A percentile compares a stretch with the other conserved stretches of the same genome.
phyloP scores from a whole-genome alignment of 106 monocot genomes.

The Acanthochlamys bracteata region DNA sequence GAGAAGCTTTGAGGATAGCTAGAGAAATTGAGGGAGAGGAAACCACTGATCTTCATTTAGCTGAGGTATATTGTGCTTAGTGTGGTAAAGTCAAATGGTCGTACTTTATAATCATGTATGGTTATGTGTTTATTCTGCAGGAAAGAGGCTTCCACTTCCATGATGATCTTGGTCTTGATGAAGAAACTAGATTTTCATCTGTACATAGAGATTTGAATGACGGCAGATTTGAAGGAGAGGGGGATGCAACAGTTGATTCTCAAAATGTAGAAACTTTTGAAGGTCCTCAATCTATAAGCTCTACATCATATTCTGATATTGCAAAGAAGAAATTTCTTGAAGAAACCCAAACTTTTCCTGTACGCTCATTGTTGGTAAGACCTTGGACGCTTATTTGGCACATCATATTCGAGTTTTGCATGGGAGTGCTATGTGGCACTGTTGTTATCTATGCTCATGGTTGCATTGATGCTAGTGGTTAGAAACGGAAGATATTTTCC shows the following conservation, averaged over 20 bases:
- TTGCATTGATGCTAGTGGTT: too few relatives aligned
- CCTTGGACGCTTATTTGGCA: not conserved
- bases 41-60: constrained; percentile 73
- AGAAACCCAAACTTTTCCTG: constrained; percentile 27
- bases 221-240: constrained; percentile 16
- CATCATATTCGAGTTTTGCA: too few relatives aligned
- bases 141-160: constrained; percentile 70
- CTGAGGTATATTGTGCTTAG: constrained; percentile 45
- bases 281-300: constrained; percentile 8
- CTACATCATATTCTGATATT: constrained; percentile 15
- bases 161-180: constrained; percentile 67
- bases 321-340: constrained; percentile 20
- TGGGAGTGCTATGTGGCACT: too few relatives aligned
- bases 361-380: constrained; percentile 34
- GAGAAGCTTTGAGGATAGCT: constrained; percentile 73
- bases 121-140: constrained; percentile 30
- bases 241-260: constrained; percentile 13
- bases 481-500: too few relatives aligned
- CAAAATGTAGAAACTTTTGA: constrained; percentile 27
- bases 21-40: constrained; percentile 94
- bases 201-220: constrained; percentile 57
- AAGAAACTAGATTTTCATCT: constrained; percentile 87
- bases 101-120: not conserved
- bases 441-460: too few relatives aligned
- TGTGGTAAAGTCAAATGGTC: not conserved